Evolutionary conservation across 2,329 filamentous ascomycete genomes (phyloP).

Genomic region (Colletotrichum coccodes): DNA sequence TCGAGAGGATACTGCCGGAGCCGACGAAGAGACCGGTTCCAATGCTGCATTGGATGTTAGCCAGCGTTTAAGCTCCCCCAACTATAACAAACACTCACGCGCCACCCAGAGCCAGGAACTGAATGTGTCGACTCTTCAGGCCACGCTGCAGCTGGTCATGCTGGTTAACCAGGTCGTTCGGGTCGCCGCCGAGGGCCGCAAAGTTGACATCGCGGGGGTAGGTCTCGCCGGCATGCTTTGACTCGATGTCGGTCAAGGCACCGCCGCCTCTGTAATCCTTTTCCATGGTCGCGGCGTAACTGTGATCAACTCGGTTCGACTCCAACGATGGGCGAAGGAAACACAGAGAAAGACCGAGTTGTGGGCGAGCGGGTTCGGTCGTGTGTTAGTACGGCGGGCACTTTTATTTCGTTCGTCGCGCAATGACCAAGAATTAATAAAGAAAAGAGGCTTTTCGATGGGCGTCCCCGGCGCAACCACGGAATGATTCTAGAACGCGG

Average conservation of each 20-base stretch:
- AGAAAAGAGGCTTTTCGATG: constrained; percentile 5
- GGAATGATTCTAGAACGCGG: constrained; percentile 17
- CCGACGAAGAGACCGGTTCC: constrained; percentile 74
- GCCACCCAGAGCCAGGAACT: constrained; percentile 67
- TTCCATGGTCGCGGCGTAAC: constrained; percentile 12
- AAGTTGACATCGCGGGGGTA: constrained; percentile 36
- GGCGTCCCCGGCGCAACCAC: constrained; percentile 27
- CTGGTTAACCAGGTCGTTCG: constrained; percentile 47
- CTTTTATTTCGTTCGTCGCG: neutral
- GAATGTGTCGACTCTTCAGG: constrained; percentile 69
- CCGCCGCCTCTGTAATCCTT: constrained; percentile 30
- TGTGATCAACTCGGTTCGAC: neutral
- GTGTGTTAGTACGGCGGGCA: neutral
- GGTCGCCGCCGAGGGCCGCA: constrained; percentile 35
- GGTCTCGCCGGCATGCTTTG: constrained; percentile 35
- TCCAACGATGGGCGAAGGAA: neutral
- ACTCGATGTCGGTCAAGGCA: constrained; percentile 34
- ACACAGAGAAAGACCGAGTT: neutral
- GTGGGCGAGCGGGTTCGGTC: neutral
- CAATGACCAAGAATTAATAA: too few relatives aligned
- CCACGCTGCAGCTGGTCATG: constrained; percentile 62
- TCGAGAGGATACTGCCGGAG: constrained; percentile 65
- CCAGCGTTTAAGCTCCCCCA: neutral
- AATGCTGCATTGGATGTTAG: constrained; percentile 50
- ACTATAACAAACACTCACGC: constrained; percentile 42